Evolutionary conservation across 2,329 filamentous ascomycete species (phyloP).

Genomic region (Scedosporium boydii): DNA sequence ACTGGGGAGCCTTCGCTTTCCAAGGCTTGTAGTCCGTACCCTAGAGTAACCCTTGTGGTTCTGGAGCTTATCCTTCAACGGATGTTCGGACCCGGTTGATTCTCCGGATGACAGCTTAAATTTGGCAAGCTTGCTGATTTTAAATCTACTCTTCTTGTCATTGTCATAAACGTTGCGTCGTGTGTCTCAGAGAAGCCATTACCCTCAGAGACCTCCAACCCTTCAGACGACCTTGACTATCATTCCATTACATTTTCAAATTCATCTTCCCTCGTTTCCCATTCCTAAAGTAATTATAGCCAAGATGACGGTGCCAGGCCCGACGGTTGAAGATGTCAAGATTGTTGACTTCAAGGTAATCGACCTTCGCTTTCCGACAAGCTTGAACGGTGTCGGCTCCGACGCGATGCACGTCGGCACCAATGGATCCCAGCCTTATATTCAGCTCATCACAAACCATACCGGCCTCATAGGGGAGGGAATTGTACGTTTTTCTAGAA

Average conservation of each 20-base stretch:
- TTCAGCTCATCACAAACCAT: conserved; percentile 11
- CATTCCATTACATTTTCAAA: too few species aligned
- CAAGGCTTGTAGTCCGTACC: too few species aligned
- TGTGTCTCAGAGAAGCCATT: neutral
- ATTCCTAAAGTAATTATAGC: neutral
- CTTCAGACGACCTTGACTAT: neutral
- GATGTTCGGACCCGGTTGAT: neutral
- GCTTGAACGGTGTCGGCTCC: conserved; percentile 12
- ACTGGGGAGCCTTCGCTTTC: too few species aligned
- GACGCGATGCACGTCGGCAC: conserved; percentile 14
- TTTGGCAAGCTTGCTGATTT: neutral
- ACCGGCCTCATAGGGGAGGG: conserved; percentile 9
- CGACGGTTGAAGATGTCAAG: conserved; percentile 8
- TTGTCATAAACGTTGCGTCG: too few species aligned
- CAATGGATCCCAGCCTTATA: conserved; percentile 11
- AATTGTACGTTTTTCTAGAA: conserved; percentile 7
- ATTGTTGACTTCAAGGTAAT: conserved; percentile 10
- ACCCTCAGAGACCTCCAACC: neutral
- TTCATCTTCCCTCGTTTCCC: neutral
- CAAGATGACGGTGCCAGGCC: neutral
- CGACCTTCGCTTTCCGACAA: conserved; percentile 13
- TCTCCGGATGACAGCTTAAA: neutral
- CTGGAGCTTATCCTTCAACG: neutral
- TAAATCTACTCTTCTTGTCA: neutral
- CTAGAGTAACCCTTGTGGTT: neutral